These are phyloP conservation scores for Quercus lobata DNA, from an alignment of 331 rosid species.

Conservation along the genomic window DNA sequence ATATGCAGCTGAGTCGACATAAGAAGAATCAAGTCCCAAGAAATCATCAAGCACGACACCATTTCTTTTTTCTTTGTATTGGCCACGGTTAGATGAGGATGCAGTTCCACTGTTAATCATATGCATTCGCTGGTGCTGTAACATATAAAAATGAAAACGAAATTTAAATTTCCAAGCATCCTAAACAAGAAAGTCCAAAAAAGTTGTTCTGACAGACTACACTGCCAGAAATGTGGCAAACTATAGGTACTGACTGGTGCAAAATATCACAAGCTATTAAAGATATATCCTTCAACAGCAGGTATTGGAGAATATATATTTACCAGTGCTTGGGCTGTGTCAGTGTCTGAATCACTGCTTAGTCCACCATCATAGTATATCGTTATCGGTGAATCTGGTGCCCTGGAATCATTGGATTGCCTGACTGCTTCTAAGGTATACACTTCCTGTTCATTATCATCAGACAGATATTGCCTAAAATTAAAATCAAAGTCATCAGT, in stretches of 20 bases:
- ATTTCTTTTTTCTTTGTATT: neutral
- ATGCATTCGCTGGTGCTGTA: slow-evolving; percentile 25
- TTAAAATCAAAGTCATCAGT: neutral
- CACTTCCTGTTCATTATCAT: slow-evolving; percentile 11
- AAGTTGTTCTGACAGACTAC: neutral
- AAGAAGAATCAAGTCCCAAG: slow-evolving; percentile 18
- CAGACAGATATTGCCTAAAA: neutral
- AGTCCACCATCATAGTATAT: slow-evolving; percentile 7
- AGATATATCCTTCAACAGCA: neutral
- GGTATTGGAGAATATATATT: slow-evolving; percentile 5
- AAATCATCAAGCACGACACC: neutral
- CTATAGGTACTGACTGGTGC: neutral
- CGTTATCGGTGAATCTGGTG: slow-evolving; percentile 4
- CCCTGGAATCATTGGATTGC: slow-evolving; percentile 2
- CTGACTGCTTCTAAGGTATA: neutral
- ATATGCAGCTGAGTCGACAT: slow-evolving; percentile 19
- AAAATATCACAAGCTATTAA: neutral
- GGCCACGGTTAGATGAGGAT: neutral
- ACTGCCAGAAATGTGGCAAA: slow-evolving; percentile 1
- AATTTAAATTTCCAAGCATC: slow-evolving; percentile 7
- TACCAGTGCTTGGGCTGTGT: slow-evolving; percentile 33
- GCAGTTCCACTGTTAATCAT: neutral
- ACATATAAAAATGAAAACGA: neutral
- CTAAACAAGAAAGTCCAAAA: neutral
- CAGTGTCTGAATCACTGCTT: slow-evolving; percentile 30